Percentiles rank a stretch among this genome's conserved stretches.
phyloP scores from a whole-genome alignment of 2,329 filamentous ascomycete species.

The Orbilia brochopaga region DNA sequence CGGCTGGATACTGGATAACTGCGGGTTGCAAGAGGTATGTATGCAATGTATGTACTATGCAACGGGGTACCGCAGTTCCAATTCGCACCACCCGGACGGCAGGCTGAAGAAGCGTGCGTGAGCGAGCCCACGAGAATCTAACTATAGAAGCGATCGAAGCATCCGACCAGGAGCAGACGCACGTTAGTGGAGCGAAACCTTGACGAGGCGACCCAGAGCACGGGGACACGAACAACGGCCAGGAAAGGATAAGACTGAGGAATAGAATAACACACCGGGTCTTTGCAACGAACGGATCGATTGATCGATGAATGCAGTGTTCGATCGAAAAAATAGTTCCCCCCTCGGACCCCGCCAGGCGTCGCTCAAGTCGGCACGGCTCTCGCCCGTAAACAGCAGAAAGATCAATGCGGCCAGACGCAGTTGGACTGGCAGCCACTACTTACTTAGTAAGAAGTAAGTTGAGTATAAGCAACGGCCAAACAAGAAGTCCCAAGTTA shows the following conservation, averaged over 20 bases:
- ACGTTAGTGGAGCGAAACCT: conserved; percentile 1
- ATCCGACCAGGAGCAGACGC: not conserved
- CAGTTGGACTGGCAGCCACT: no score
- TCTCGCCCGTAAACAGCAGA: no score
- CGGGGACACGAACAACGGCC: not conserved
- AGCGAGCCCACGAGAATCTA: not conserved
- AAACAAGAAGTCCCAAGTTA: not conserved
- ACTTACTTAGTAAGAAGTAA: no score
- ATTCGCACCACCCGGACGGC: conserved; percentile 2
- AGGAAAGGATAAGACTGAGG: not conserved
- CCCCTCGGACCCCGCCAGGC: no score
- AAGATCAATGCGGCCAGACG: no score
- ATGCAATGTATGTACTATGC: no score
- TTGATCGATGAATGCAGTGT: no score
- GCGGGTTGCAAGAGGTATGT: not conserved
- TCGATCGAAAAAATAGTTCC: no score
- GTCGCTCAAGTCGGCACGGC: no score
- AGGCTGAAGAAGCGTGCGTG: not conserved
- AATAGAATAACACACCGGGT: not conserved
- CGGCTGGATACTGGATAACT: not conserved
- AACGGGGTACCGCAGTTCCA: not conserved
- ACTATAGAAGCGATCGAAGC: conserved; percentile 5
- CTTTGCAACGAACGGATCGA: no score
- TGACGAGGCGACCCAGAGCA: not conserved
- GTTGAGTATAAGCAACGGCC: no score